Evolutionary conservation across 805 yeast species (phyloP), one percentile per base, ranked within the genome.

Genomic region (Candida sanyiensis): DNA sequence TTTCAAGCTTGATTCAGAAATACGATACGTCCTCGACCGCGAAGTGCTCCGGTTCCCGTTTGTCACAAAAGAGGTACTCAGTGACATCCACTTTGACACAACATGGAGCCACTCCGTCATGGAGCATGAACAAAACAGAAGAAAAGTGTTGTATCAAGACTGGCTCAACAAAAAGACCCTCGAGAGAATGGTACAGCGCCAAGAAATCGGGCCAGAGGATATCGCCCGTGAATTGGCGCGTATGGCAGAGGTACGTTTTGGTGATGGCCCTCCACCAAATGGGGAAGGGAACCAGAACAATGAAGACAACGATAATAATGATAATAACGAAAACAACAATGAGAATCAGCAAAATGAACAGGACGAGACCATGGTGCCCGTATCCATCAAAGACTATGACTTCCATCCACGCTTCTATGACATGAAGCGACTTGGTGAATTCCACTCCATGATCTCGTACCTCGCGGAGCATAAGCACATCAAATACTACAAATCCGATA

Each of bases 61-160:
- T 43, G 43, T 59, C 5, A 41, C 50, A 9, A 27, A 39, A 7
- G 39, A 48, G 10, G 34, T 52, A 5, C 39, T 69, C 48, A 52
- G 39, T 12, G 42, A 46, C 24, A 29, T 52, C 7, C 37, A 47
- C 7, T 35, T 50, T 36, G 53, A 51, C 47, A 45, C 61, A 40
- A 48, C 69, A 16, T 22, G 34, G 34, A 19, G 17, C 4, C 34
- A 13, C 4, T 17, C 20, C 51, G 37, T 49, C 52, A 27, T 4
- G 44, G 22, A 30, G 30, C 21, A 27, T 38, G 17, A 46, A 38
- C 47, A 7, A 54, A 50, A 35, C 35, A 28, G 11, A 42, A 37
- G 29, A 42, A 47, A 32, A 47, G 57, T 45, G 1, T 21, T 34
- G 18, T 39, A 43, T 19, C 32, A 33, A n/a, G 50, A 45, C 28